phyloP scores from a whole-genome alignment of 2,329 filamentous ascomycete genomes.

The Trichoderma brevicompactum region DNA sequence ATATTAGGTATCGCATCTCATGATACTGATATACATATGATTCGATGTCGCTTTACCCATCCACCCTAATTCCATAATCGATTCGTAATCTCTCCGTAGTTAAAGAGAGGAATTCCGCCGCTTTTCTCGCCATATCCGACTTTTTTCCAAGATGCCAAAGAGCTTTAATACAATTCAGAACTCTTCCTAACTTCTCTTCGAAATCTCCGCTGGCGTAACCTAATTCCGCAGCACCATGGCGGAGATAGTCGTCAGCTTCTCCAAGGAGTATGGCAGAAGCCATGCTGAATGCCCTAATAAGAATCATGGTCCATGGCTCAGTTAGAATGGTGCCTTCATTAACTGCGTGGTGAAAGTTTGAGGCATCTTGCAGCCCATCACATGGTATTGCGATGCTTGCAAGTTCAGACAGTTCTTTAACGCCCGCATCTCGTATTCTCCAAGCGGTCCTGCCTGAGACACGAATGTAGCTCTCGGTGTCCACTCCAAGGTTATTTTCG shows the following conservation, averaged over 20 bases:
- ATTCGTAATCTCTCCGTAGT: neutral
- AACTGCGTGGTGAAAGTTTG: conserved; percentile 2
- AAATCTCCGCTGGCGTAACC: neutral
- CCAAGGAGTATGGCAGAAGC: conserved; percentile 5
- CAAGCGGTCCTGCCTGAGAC: neutral
- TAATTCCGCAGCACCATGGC: neutral
- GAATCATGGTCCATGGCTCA: conserved; percentile 5
- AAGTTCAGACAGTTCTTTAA: neutral
- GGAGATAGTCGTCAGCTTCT: neutral
- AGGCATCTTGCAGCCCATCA: neutral
- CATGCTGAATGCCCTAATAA: conserved; percentile 1
- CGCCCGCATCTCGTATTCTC: conserved; percentile 3
- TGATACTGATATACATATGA: neutral
- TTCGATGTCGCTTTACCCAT: neutral
- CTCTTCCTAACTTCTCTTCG: neutral
- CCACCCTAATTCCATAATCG: neutral
- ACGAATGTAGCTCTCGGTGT: neutral
- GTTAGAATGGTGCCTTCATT: conserved; percentile 1
- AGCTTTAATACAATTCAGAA: neutral
- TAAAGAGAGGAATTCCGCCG: neutral
- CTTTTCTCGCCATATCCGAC: conserved; percentile 1
- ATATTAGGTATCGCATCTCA: neutral
- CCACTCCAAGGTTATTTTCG: neutral
- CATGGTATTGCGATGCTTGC: neutral
- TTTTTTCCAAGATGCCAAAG: conserved; percentile 9